Evolutionary conservation across 345 rosid genomes (phyloP), one percentile per base, ranked within the genome.

Genomic region (Syzygium jambos): DNA sequence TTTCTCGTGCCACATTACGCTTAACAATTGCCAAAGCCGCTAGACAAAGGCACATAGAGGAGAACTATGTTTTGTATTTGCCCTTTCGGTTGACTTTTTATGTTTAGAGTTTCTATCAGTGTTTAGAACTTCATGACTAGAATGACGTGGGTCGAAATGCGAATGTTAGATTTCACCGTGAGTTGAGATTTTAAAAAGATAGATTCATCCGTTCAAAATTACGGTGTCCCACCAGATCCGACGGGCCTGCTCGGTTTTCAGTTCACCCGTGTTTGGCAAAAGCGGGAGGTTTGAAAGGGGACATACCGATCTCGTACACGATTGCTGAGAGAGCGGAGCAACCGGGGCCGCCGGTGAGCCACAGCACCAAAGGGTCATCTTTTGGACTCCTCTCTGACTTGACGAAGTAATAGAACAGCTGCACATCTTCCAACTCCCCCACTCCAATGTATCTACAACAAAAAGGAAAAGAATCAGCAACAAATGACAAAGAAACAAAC

Each of bases 401-500:
- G 6, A 89, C 19, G 61, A 87, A 88, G 54, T 78, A 78, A 2
- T 89, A 89, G 82, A 89, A 91, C 2, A 89, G 41, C 51, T 88
- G 85, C 5, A 86, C 84, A 49, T 88, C 90, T 25, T 88, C 89
- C 12, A 16, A 41, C 2, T 89, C 84, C 15, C 89, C 92, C 16
- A 89, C 89, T 0, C 92, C 77, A 10, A 91, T 52, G 41, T 89
- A 89, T 0, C 85, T 49, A 51, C 23, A 43, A 49, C 30, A n/a
- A 23, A 9, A 23, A 23, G n/a, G 21, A 49, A 23, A 82, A 23
- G 29, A 51, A n/a, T 1, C 23, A 1, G 8, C 13, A 15, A 14
- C 57, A 17, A 7, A n/a, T 14, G 11, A 34, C 12, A 51, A 46
- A n/a, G 14, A 84, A 14, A 8, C 85, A 51, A 84, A 61, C 30